Conservation (phyloP, 2,329 filamentous ascomycete species). For the Zymoseptoria ardabiliae region DNA sequence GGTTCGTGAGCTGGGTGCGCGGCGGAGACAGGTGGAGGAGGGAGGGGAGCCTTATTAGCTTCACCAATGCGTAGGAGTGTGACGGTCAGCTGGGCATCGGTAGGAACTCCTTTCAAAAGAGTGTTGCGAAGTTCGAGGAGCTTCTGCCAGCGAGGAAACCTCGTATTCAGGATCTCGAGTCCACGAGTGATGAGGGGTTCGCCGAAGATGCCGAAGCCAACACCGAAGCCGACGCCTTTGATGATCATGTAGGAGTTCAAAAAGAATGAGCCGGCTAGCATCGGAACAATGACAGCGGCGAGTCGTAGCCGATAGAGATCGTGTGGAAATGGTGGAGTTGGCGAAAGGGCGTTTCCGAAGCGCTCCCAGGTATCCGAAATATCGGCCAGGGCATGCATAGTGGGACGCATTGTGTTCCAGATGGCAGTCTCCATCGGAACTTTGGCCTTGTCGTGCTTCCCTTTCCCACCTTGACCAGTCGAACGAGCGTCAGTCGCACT, state of each 20-base stretch:
- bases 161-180: slow-evolving; percentile 52
- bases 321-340: slow-evolving; percentile 42
- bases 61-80: slow-evolving; percentile 77
- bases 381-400: slow-evolving; percentile 60
- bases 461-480: slow-evolving; percentile 44
- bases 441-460: slow-evolving; percentile 66
- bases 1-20: slow-evolving; percentile 41
- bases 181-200: slow-evolving; percentile 62
- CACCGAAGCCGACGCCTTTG: slow-evolving; percentile 58
- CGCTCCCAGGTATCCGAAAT: slow-evolving; percentile 57
- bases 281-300: slow-evolving; percentile 38
- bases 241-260: slow-evolving; percentile 45
- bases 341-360: slow-evolving; percentile 50
- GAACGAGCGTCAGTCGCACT: slow-evolving; percentile 49
- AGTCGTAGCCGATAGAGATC: slow-evolving; percentile 40
- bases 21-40: slow-evolving; percentile 46
- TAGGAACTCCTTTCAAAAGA: slow-evolving; percentile 72
- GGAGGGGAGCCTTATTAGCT: slow-evolving; percentile 69
- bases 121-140: slow-evolving; percentile 68
- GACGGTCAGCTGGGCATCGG: slow-evolving; percentile 75
- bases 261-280: slow-evolving; percentile 38
- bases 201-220: slow-evolving; percentile 74
- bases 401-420: slow-evolving; percentile 66
- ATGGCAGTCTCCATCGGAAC: slow-evolving; percentile 69
- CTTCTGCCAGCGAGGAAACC: slow-evolving; percentile 66